phyloP scores from a whole-genome alignment of 345 rosid genomes.

The Microthlaspi erraticum region DNA sequence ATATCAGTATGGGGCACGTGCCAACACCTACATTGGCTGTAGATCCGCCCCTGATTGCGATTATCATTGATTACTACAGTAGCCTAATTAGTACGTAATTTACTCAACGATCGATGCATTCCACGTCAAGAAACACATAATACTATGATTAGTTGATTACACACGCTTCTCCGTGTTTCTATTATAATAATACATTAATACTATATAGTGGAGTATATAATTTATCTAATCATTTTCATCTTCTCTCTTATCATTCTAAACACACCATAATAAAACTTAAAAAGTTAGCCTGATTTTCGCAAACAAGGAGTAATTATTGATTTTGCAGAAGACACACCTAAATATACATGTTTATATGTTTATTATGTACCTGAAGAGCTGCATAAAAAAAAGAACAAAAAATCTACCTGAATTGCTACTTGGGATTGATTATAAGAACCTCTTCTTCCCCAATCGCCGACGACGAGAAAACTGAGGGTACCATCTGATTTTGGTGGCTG shows the following conservation, averaged over 20 bases:
- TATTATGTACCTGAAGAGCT: background rate
- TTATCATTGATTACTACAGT: background rate
- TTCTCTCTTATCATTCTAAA: background rate
- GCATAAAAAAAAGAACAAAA: too few relatives aligned
- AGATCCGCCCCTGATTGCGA: too few relatives aligned
- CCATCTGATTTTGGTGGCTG: conserved; percentile 58
- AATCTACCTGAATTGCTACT: conserved; percentile 69
- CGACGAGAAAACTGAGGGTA: conserved; percentile 64
- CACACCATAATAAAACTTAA: background rate
- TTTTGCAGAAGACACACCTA: background rate
- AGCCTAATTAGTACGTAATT: background rate
- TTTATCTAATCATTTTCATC: conserved; percentile 21
- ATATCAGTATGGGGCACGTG: too few relatives aligned
- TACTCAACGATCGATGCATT: conserved; percentile 27
- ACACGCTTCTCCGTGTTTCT: conserved; percentile 18
- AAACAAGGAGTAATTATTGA: background rate
- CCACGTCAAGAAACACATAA: conserved; percentile 35
- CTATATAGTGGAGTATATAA: background rate
- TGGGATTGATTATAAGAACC: conserved; percentile 66
- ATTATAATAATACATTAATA: background rate
- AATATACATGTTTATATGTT: background rate
- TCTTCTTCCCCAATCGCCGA: conserved; percentile 84
- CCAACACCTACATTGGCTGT: too few relatives aligned
- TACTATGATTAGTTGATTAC: too few relatives aligned
- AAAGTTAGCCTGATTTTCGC: background rate